Base-by-base conservation (phyloP, 352 stramenopile genomes). In the Globisporangium camurandrum region DNA sequence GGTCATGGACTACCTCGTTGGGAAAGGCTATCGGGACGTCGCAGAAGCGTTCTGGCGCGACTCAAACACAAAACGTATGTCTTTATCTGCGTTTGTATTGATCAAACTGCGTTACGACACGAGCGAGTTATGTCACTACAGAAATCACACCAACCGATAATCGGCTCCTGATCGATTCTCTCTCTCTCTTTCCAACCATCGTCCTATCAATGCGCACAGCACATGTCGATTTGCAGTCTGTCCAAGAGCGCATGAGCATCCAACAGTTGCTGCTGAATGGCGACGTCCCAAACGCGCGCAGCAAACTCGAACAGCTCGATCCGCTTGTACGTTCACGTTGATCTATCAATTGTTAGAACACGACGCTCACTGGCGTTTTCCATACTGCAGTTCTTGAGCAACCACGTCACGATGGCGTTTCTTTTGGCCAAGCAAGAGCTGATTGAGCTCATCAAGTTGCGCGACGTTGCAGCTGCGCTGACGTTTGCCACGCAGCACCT, bases 1-100 rank as follows among this genome's bases (percentile, higher is more conserved):
- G 12, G 78, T 89, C 54, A 87, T 89, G 78, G 75, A 89, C 38
- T 89, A 87, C 40, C 63, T 89, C n/a, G 73, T 89, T 4, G 75
- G 78, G 11, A 89, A 86, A 56, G 78, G 78, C 43, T 87, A 86
- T 37, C 73, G 75, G 45, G 71, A 89, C 19, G 75, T 87, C 36
- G 78, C 78, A 6, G 78, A 89, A 56, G 78, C 78, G 6, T 86
- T 89, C 43, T 84, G 71, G 75, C 58, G 63, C 3, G 75, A 89
- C 42, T 86, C 78, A 27, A 73, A 55, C 50, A 87, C 74, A 9
- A 81, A 84, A 51, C 78, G 78, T 89, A 57, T 44, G 75, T 78
- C 10, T 22, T 12, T 26, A 19, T 19, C 5, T 47, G 36, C 40
- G 39, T 41, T 1, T 16, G 40, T 56, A 40, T 22, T 20, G n/a